Evolutionary conservation across 768 basidiomycete species (phyloP), one percentile per base, ranked within the genome.

Genomic region (Scleroderma bovista): DNA sequence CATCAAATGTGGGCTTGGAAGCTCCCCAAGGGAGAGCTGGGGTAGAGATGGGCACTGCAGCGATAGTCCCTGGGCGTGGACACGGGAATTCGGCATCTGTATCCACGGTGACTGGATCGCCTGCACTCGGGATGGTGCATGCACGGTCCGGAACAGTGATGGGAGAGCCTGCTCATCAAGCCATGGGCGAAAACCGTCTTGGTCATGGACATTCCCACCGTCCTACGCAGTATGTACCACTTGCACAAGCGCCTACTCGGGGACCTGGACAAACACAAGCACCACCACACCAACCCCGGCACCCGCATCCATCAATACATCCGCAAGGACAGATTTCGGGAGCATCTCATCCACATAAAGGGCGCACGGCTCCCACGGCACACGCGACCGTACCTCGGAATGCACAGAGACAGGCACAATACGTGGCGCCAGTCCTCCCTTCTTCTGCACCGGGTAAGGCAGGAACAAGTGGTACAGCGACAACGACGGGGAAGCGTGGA

Each of bases 11-110:
- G 11, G 39, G 39, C 5, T 15, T 40, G 39, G 19, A 40, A 22
- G 22, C 13, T 13, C 4, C 22, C 6, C 39, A 40, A 40, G 39
- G 22, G 3, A 17, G 39, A 3, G 39, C n/a, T 44, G 24, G 43
- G 15, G 15, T 20, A 31, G 4, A 4, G 20, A 26, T 9, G 6
- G 31, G 44, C 41, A 24, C 26, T 37, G 34, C 2, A 17, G 34
- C 8, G 50, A 26, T 15, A 41, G 31, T 16, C 55, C 33, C 10
- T 44, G 6, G 17, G n/a, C 22, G 15, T 2, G 10, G 52, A 3
- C 65, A 66, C 20, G 44, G 49, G 17, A 52, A 59, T 22, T 66
- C 64, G 3, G 26, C 55, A 20, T 66, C 65, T 11, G 2, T 62
- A 12, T 58, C 62, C 9, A 66, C 66, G 23, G 51, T 66, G 4